phyloP scores from a whole-genome alignment of 2,329 filamentous ascomycete genomes.

The Bimuria novae-zelandiae region DNA sequence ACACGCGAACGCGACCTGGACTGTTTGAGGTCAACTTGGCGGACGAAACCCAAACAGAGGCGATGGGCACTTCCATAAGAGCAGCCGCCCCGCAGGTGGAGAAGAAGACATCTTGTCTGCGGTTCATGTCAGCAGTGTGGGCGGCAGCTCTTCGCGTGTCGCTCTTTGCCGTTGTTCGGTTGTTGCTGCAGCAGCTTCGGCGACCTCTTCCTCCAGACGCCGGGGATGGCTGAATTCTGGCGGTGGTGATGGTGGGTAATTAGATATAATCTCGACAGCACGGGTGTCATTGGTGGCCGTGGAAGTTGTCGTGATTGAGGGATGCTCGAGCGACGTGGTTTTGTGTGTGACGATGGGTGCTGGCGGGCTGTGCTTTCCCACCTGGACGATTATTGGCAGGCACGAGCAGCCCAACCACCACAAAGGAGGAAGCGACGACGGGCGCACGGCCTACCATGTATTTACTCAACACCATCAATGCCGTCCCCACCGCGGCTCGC shows the following conservation, averaged over 20 bases:
- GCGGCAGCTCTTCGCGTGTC: neutral
- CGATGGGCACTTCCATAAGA: neutral
- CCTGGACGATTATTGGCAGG: neutral
- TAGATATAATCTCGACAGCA: constrained; percentile 4
- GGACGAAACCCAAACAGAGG: neutral
- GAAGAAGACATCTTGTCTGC: neutral
- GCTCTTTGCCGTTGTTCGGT: neutral
- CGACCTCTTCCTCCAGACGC: neutral
- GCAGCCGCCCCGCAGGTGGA: neutral
- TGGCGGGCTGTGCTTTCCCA: constrained; percentile 1
- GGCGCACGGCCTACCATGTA: neutral
- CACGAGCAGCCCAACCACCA: no score
- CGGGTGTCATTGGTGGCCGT: neutral
- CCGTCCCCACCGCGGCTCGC: neutral
- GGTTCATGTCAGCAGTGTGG: neutral
- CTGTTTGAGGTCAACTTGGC: constrained; percentile 22
- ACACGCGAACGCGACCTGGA: constrained; percentile 32
- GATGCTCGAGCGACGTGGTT: constrained; percentile 2
- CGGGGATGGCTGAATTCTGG: constrained; percentile 3
- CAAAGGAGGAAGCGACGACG: constrained; percentile 4
- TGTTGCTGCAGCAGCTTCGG: neutral
- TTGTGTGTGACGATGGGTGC: constrained; percentile 1
- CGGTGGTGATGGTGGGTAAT: constrained; percentile 3
- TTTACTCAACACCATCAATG: neutral
- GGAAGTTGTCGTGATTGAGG: neutral